Percentiles rank a stretch among this genome's conserved stretches.
These are phyloP conservation scores for Yamadazyma endophytica DNA, from an alignment of 805 yeast species.

Conservation along the genomic window DNA sequence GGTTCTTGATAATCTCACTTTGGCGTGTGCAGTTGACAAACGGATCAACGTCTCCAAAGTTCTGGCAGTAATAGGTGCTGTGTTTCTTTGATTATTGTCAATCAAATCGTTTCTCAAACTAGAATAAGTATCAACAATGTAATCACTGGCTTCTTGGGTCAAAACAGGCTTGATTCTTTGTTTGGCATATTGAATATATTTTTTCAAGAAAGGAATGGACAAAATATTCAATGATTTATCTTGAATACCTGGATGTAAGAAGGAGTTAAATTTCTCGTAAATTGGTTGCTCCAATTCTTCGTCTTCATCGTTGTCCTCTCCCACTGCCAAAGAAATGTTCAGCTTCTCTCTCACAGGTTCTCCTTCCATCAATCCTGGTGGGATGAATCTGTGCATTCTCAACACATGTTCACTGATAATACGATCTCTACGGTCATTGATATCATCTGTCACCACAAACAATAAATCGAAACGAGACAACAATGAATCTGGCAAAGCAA, in stretches of 20 bases:
- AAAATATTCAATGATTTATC: conserved; percentile 36
- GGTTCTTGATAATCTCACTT: conserved; percentile 76
- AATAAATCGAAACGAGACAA: conserved; percentile 94
- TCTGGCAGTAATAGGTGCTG: conserved; percentile 97
- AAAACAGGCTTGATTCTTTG: conserved; percentile 79
- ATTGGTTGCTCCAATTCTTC: conserved; percentile 53
- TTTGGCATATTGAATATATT: conserved; percentile 92
- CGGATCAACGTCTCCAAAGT: conserved; percentile 94
- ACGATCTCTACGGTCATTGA: conserved; percentile 79
- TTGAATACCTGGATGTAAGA: conserved; percentile 74
- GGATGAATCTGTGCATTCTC: conserved; percentile 85
- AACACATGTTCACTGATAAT: conserved; percentile 90
- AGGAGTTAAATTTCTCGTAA: conserved; percentile 79
- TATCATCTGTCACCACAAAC: conserved; percentile 94
- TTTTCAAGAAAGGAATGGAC: conserved; percentile 80
- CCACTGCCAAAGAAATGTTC: conserved; percentile 73
- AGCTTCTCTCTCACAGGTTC: conserved; percentile 84
- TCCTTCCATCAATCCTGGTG: conserved; percentile 87
- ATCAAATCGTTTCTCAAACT: conserved; percentile 72
- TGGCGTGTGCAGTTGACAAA: conserved; percentile 93
- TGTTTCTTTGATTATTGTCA: conserved; percentile 61
- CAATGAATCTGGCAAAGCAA: conserved; percentile 94
- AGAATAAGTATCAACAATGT: conserved; percentile 77
- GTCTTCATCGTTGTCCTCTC: conserved; percentile 50
- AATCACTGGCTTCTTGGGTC: conserved; percentile 70